Conservation (phyloP, 1,139 yeast species). For the Taphrina pruni region DNA sequence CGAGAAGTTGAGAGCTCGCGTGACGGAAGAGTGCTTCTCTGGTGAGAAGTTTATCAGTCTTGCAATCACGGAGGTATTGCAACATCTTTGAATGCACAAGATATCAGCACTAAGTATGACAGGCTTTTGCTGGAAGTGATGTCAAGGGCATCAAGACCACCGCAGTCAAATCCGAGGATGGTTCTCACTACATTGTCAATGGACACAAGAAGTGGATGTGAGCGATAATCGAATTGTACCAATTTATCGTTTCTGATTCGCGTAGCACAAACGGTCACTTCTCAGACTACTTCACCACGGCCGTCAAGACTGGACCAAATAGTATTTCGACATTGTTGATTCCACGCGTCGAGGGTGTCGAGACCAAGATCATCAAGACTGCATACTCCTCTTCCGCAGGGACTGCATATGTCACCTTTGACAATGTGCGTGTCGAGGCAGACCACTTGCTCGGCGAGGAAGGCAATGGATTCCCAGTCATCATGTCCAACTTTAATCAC, state of each 20-base stretch:
- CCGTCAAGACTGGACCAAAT: slow-evolving; percentile 56
- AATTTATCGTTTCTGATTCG: background rate
- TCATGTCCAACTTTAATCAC: slow-evolving; percentile 57
- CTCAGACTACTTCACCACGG: slow-evolving; percentile 55
- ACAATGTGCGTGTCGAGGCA: slow-evolving; percentile 58
- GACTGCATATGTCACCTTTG: slow-evolving; percentile 54
- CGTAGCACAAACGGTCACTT: slow-evolving; percentile 49
- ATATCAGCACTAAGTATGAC: background rate
- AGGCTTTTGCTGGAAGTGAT: slow-evolving; percentile 54
- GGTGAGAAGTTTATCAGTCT: slow-evolving; percentile 55
- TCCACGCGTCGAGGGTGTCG: slow-evolving; percentile 55
- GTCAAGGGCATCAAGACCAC: slow-evolving; percentile 56
- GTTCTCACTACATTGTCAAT: slow-evolving; percentile 53
- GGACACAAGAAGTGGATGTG: slow-evolving; percentile 57
- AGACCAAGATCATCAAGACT: slow-evolving; percentile 53
- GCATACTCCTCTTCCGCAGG: slow-evolving; percentile 57
- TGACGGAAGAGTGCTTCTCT: slow-evolving; percentile 52
- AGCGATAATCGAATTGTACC: background rate
- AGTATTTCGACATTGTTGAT: slow-evolving; percentile 56
- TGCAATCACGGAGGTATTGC: slow-evolving; percentile 53
- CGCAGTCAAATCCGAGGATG: slow-evolving; percentile 53
- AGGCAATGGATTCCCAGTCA: slow-evolving; percentile 56
- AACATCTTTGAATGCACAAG: background rate
- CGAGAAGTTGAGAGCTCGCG: slow-evolving; percentile 50
- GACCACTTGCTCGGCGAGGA: slow-evolving; percentile 56